Percentiles rank a stretch among this genome's conserved stretches.
phyloP scores from a whole-genome alignment of 352 stramenopile species.

The Phytophthora nicotianae region DNA sequence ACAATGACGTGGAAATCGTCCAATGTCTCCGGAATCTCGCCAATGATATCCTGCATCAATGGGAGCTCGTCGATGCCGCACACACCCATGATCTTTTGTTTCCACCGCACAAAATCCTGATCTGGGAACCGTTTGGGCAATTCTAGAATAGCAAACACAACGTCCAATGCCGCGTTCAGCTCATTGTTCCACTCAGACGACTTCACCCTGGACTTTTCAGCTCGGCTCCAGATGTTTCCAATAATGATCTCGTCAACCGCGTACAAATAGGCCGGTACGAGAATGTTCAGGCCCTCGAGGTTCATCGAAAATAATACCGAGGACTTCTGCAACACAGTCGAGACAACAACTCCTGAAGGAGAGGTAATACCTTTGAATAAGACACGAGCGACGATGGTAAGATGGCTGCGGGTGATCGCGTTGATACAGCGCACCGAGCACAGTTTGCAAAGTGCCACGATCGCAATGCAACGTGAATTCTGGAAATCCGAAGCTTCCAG shows the following conservation, averaged over 20 bases:
- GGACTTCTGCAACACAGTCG: constrained; percentile 78
- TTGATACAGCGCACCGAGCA: constrained; percentile 75
- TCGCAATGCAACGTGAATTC: constrained; percentile 76
- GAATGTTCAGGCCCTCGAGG: constrained; percentile 73
- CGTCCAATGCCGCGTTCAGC: constrained; percentile 72
- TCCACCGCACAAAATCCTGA: constrained; percentile 84
- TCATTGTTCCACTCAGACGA: constrained; percentile 85
- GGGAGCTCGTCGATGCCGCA: constrained; percentile 39
- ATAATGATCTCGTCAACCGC: constrained; percentile 86
- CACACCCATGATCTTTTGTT: constrained; percentile 65
- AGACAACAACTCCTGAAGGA: constrained; percentile 73
- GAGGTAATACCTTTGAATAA: constrained; percentile 83
- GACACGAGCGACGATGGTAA: constrained; percentile 67
- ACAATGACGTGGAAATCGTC: constrained; percentile 77
- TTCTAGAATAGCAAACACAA: constrained; percentile 77
- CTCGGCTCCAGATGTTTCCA: constrained; percentile 76
- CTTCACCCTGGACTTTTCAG: constrained; percentile 70
- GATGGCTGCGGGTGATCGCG: constrained; percentile 60
- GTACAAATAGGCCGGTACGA: constrained; percentile 84
- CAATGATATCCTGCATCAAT: constrained; percentile 55
- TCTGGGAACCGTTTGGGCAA: constrained; percentile 75
- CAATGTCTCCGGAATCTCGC: constrained; percentile 70
- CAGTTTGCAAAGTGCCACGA: constrained; percentile 81
- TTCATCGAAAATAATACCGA: constrained; percentile 82
- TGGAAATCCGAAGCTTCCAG: constrained; percentile 70